Conservation (phyloP, 352 stramenopile genomes). For the Globisporangium ultimum region DNA sequence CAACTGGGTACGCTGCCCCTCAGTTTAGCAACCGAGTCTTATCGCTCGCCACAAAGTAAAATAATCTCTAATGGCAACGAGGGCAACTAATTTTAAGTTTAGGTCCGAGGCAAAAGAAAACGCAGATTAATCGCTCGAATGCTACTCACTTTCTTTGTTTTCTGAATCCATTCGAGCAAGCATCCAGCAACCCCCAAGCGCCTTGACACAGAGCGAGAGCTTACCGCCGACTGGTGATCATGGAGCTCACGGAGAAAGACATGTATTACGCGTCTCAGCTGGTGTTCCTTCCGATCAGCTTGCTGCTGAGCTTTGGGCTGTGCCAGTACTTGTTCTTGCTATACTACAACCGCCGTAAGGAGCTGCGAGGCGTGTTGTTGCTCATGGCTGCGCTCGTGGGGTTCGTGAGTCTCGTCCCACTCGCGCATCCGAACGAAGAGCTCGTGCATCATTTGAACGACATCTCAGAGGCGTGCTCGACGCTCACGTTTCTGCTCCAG, state of each 20-base stretch:
- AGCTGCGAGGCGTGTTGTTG: constrained; percentile 13
- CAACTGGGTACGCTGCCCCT: too few relatives aligned
- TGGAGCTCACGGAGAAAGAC: neutral
- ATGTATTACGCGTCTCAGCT: neutral
- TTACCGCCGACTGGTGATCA: neutral
- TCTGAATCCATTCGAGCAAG: too few relatives aligned
- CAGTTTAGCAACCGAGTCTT: too few relatives aligned
- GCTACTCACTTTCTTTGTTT: too few relatives aligned
- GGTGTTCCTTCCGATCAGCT: neutral
- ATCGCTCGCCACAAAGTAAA: too few relatives aligned
- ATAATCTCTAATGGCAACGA: too few relatives aligned
- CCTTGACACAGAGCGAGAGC: too few relatives aligned
- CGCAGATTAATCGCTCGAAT: too few relatives aligned
- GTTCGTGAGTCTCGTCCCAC: constrained; percentile 22
- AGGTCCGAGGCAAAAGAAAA: too few relatives aligned
- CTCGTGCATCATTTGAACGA: constrained; percentile 23
- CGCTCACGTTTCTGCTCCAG: constrained; percentile 32
- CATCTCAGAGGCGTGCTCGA: constrained; percentile 30
- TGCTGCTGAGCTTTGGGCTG: constrained; percentile 2
- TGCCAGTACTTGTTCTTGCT: constrained; percentile 2
- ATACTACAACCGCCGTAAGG: constrained; percentile 16
- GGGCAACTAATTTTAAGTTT: too few relatives aligned
- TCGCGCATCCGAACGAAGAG: constrained; percentile 16
- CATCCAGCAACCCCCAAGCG: too few relatives aligned
- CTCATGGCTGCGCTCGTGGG: constrained; percentile 16